phyloP scores from a whole-genome alignment of 1,139 yeast genomes.

The Suhomyces anneliseae region DNA sequence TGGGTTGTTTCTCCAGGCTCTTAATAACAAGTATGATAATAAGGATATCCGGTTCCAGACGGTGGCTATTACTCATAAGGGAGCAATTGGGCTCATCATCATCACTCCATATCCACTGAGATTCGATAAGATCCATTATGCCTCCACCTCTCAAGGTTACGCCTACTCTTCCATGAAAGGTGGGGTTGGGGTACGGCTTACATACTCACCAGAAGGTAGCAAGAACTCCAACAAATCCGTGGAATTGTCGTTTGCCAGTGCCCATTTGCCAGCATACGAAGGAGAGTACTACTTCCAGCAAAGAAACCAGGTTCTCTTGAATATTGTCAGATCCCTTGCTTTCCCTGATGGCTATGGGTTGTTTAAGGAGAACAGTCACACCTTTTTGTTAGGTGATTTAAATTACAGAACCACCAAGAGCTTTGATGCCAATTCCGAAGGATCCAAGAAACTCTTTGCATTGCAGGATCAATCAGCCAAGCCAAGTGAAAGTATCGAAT shows the following conservation, averaged over 20 bases:
- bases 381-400: slow-evolving; percentile 79
- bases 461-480: slow-evolving; percentile 7
- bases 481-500: slow-evolving; percentile 17
- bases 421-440: slow-evolving; percentile 12
- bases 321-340: slow-evolving; percentile 53
- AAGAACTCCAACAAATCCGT: slow-evolving; percentile 15
- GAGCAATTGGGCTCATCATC: slow-evolving; percentile 65
- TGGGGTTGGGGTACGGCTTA: slow-evolving; percentile 60
- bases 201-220: slow-evolving; percentile 26
- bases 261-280: slow-evolving; percentile 79
- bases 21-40: slow-evolving; percentile 36
- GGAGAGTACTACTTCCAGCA: slow-evolving; percentile 48
- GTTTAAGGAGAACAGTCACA: slow-evolving; percentile 56
- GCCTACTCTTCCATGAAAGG: slow-evolving; percentile 71
- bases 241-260: slow-evolving; percentile 61
- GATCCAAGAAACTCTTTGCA: slow-evolving; percentile 2
- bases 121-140: slow-evolving; percentile 27
- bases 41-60: slow-evolving; percentile 39
- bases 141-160: slow-evolving; percentile 55
- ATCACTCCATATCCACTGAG: slow-evolving; percentile 47
- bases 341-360: slow-evolving; percentile 62
- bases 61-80: slow-evolving; percentile 50
- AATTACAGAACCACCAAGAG: slow-evolving; percentile 64
- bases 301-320: slow-evolving; percentile 54
- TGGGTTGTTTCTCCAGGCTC: slow-evolving; percentile 38